Evolutionary conservation across 1,139 yeast species (phyloP), one percentile per base, ranked within the genome.

Genomic region (Maudiozyma humilis): DNA sequence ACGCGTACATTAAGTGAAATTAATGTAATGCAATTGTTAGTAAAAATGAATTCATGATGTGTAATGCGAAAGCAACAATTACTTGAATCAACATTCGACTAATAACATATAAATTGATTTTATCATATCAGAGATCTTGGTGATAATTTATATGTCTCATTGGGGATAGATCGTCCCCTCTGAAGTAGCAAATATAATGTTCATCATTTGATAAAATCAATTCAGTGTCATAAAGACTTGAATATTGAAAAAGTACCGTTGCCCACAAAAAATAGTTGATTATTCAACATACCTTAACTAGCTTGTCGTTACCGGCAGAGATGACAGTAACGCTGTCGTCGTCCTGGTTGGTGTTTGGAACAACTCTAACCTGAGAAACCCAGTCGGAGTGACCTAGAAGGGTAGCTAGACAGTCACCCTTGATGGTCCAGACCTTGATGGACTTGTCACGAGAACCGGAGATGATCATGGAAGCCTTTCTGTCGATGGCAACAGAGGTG

Each of bases 391-490:
- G 98, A 64, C 95, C 93, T 59, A 67, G 64, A 74, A 89, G 82
- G 66, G 96, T 87, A 76, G 84, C 82, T 80, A 86, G 82, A 81
- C 96, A 88, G 71, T 86, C 88, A 79, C 98, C 99, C 68, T 88
- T 78, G 76, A 95, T 87, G 84, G 93, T 89, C 98, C 98, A 91
- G 75, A 91, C 89, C 81, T 87, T 89, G 75, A 91, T 89, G 73
- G 97, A 85, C 81, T 87, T 86, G 75, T 91, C 98, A 76, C 98
- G 89, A 63, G 97, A 89, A 73, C 96, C 95, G 71, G 98, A 89
- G 60, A 89, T 96, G 68, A 91, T 87, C 77, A 88, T 95, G 79
- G 96, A 86, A 74, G 91, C 89, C 82, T 86, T 87, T 72, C 86
- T 80, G 67, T 97, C 85, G 73, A 91, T 87, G 61, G 96, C 85